phyloP scores from a whole-genome alignment of 306 rosid genomes.

The Malus orientalis region DNA sequence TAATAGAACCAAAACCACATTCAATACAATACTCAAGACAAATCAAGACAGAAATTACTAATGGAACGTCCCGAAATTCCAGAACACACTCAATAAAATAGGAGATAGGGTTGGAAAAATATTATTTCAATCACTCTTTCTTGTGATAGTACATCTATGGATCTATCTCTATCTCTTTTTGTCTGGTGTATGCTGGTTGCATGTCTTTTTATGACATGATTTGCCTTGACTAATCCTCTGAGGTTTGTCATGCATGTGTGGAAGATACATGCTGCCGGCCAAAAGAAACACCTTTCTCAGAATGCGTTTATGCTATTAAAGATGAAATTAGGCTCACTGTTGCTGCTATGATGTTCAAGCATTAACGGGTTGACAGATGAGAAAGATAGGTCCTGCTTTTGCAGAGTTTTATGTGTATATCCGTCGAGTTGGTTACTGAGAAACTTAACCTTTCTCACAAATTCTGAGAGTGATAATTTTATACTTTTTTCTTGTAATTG shows the following conservation, averaged over 20 bases:
- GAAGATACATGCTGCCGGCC: neutral
- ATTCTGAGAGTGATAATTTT: neutral
- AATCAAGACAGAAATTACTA: neutral
- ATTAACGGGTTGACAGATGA: neutral
- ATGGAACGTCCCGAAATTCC: neutral
- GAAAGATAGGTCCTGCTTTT: neutral
- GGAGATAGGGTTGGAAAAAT: neutral
- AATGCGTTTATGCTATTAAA: neutral
- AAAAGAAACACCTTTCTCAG: neutral
- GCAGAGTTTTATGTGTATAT: neutral
- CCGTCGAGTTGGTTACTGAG: neutral
- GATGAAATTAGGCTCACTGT: neutral
- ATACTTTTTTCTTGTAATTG: neutral
- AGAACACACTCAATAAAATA: neutral
- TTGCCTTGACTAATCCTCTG: neutral
- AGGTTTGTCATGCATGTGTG: neutral
- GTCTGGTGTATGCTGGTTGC: neutral
- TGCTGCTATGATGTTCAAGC: neutral
- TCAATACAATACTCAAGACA: neutral
- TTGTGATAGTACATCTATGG: neutral
- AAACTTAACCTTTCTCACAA: neutral
- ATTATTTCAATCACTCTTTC: neutral
- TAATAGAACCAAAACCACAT: neutral
- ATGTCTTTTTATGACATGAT: neutral
- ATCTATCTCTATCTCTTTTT: neutral